phyloP scores from a whole-genome alignment of 352 stramenopile species.

The Globisporangium nunn region DNA sequence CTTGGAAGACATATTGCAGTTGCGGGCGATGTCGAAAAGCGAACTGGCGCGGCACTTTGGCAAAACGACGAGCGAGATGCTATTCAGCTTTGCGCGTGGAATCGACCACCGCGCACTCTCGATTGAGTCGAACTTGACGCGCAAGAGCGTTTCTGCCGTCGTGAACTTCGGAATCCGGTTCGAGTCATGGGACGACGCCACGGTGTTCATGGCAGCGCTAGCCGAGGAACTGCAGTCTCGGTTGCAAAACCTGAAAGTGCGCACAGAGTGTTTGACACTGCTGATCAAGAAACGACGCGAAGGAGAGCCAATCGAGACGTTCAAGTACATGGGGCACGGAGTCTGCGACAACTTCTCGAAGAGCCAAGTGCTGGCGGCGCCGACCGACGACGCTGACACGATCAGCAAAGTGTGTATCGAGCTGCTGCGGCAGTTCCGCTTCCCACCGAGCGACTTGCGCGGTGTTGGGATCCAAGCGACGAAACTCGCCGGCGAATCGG shows the following conservation, averaged over 20 bases:
- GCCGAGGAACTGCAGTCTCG: slow-evolving; percentile 63
- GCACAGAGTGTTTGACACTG: slow-evolving; percentile 64
- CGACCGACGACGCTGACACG: slow-evolving; percentile 46
- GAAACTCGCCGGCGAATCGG: slow-evolving; percentile 34
- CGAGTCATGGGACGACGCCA: slow-evolving; percentile 62
- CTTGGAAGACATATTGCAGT: slow-evolving; percentile 50
- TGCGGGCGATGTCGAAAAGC: slow-evolving; percentile 43
- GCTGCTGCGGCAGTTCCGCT: slow-evolving; percentile 50
- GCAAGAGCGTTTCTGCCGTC: slow-evolving; percentile 89
- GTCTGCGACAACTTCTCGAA: slow-evolving; percentile 85
- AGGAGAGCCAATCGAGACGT: slow-evolving; percentile 58
- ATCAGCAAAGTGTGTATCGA: slow-evolving; percentile 51
- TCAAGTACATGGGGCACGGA: slow-evolving; percentile 86
- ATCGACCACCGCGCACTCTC: slow-evolving; percentile 64
- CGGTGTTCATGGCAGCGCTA: slow-evolving; percentile 75
- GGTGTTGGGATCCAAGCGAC: slow-evolving; percentile 75
- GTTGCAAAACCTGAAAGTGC: slow-evolving; percentile 52
- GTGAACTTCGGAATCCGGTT: slow-evolving; percentile 92
- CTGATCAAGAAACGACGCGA: slow-evolving; percentile 76
- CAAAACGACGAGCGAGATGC: slow-evolving; percentile 54
- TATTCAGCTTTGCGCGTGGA: slow-evolving; percentile 74
- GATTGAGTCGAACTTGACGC: slow-evolving; percentile 58
- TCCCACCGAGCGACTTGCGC: slow-evolving; percentile 54
- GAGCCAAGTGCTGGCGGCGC: slow-evolving; percentile 40
- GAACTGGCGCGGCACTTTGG: slow-evolving; percentile 60